Evolutionary conservation across 352 stramenopile genomes (phyloP).

Genomic region (Phytopythium helicoides): DNA sequence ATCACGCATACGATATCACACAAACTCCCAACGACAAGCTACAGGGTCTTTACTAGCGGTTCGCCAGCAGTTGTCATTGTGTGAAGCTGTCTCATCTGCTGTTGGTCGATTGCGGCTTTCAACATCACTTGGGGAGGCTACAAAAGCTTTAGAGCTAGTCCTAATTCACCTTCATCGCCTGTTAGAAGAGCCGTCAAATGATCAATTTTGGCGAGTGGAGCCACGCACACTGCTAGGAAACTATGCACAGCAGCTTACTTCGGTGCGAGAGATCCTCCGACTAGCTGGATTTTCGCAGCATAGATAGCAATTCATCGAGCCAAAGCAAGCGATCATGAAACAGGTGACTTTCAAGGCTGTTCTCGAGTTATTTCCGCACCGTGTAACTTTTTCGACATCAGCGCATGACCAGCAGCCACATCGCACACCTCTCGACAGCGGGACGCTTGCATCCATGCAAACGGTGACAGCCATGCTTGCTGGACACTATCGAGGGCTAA

Average conservation of each 20-base stretch:
- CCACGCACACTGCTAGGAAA: constrained; percentile 15
- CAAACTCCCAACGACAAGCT: constrained; percentile 5
- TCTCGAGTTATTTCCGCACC: constrained; percentile 32
- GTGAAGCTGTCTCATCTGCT: constrained; percentile 35
- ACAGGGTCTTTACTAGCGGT: too few relatives aligned
- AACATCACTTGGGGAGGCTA: constrained; percentile 15
- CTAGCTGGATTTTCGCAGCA: constrained; percentile 33
- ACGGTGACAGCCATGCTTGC: constrained; percentile 35
- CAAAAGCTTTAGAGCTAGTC: constrained; percentile 21
- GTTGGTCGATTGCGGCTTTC: constrained; percentile 41
- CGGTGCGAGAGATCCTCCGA: constrained; percentile 30
- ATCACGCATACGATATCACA: constrained; percentile 44
- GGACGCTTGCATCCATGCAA: constrained; percentile 29
- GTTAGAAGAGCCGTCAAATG: constrained; percentile 39
- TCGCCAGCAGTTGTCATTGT: constrained; percentile 31
- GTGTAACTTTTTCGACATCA: constrained; percentile 44
- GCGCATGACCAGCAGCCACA: neutral
- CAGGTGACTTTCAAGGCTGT: neutral
- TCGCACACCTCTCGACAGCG: constrained; percentile 11
- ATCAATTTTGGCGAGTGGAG: constrained; percentile 29
- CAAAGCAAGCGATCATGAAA: neutral
- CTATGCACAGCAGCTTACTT: constrained; percentile 20
- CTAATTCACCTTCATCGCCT: constrained; percentile 27
- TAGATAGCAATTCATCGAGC: neutral
- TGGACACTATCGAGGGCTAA: constrained; percentile 44